Conservation (phyloP, 2,329 filamentous ascomycete species). For the Talaromyces sp. region DNA sequence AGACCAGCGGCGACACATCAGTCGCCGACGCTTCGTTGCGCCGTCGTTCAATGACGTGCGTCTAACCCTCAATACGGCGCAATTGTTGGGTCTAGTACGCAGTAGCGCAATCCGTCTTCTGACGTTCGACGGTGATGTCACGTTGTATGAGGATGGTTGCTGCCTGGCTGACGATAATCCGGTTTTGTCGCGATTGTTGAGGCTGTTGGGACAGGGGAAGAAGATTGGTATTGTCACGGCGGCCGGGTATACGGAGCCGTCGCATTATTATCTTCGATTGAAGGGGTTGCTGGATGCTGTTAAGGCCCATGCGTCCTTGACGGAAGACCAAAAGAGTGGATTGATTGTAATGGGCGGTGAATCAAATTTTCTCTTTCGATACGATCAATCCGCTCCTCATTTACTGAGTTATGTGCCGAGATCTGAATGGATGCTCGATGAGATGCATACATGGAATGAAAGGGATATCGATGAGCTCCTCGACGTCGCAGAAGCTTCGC, state of each 20-base stretch:
- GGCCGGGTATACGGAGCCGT: conserved; percentile 84
- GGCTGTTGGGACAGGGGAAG: conserved; percentile 70
- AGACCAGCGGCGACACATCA: conserved; percentile 79
- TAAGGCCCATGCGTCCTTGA: conserved; percentile 55
- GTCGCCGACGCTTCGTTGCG: conserved; percentile 83
- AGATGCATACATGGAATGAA: conserved; percentile 50
- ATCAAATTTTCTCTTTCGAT: conserved; percentile 90
- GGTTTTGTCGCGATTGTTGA: conserved; percentile 63
- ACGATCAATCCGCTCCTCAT: conserved; percentile 58
- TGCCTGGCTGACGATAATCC: conserved; percentile 70
- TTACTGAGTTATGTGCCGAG: conserved; percentile 61
- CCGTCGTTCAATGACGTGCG: conserved; percentile 97
- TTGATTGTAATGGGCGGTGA: conserved; percentile 93
- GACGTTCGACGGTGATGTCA: conserved; percentile 97
- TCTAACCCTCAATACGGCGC: conserved; percentile 87
- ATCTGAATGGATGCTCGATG: conserved; percentile 56
- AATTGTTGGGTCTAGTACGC: conserved; percentile 82
- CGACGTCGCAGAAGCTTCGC: conserved; percentile 78
- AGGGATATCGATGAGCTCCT: conserved; percentile 73
- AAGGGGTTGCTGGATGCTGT: conserved; percentile 82
- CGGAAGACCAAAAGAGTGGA: conserved; percentile 64
- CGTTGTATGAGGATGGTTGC: conserved; percentile 85
- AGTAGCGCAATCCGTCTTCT: conserved; percentile 69
- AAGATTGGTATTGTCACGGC: conserved; percentile 94
- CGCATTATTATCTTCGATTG: conserved; percentile 79